Evolutionary conservation across 2,329 filamentous ascomycete species (phyloP).

Genomic region (Uncinocarpus reesii): DNA sequence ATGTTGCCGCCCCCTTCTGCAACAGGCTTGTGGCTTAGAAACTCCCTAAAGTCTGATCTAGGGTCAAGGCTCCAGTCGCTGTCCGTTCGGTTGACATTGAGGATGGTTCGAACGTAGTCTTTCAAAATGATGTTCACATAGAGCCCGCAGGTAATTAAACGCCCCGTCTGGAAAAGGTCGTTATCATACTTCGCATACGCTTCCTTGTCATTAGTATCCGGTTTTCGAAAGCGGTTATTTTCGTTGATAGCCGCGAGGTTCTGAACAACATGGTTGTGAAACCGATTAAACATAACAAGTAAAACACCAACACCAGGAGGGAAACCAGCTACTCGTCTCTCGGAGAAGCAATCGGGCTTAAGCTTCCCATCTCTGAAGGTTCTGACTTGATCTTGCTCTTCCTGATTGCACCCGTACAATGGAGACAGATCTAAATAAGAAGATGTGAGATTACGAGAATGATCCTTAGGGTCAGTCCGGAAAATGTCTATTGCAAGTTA

Average conservation of each 20-base stretch:
- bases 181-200: slow-evolving; percentile 31
- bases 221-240: slow-evolving; percentile 27
- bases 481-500: slow-evolving; percentile 36
- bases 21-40: slow-evolving; percentile 21
- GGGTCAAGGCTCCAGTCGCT: slow-evolving; percentile 38
- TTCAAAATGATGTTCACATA: slow-evolving; percentile 31
- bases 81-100: slow-evolving; percentile 32
- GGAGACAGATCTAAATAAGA: slow-evolving; percentile 42
- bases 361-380: slow-evolving; percentile 31
- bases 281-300: slow-evolving; percentile 32
- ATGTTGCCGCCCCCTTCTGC: slow-evolving; percentile 41
- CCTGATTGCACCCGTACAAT: slow-evolving; percentile 33
- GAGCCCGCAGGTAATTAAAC: slow-evolving; percentile 26
- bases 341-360: slow-evolving; percentile 32
- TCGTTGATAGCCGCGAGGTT: slow-evolving; percentile 36
- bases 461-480: slow-evolving; percentile 28
- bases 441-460: slow-evolving; percentile 31
- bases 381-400: slow-evolving; percentile 29
- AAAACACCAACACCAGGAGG: slow-evolving; percentile 28
- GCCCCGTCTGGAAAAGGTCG: slow-evolving; percentile 29
- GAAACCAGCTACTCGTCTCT: slow-evolving; percentile 25
- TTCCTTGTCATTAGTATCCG: slow-evolving; percentile 27
- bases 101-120: slow-evolving; percentile 26
- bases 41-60: slow-evolving; percentile 27
- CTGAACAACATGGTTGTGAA: slow-evolving; percentile 34